Percentiles rank a stretch among this genome's conserved stretches.
phyloP scores from a whole-genome alignment of 1,284 basidiomycete genomes.

The Sanguinoderma infundibulare region DNA sequence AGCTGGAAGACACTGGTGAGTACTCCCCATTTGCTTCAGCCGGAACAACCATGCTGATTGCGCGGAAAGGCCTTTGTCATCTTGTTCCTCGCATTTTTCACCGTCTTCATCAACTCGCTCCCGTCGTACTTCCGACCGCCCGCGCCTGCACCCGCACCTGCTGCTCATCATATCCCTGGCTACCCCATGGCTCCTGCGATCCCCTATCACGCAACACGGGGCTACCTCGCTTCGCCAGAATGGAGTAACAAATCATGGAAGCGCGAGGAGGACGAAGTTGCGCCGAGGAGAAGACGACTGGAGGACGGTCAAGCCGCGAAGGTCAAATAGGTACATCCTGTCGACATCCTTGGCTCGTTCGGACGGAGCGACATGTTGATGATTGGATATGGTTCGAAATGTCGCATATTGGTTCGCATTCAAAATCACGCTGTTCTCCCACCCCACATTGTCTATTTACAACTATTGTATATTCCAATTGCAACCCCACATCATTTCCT shows the following conservation, averaged over 20 bases:
- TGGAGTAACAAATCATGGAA: conserved; percentile 43
- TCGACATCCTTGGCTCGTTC: neutral
- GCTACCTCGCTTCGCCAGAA: conserved; percentile 43
- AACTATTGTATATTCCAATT: conserved; percentile 2
- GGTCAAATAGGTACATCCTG: conserved; percentile 36
- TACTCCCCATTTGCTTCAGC: conserved; percentile 9
- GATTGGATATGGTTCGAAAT: neutral
- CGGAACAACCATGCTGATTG: neutral
- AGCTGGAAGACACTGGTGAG: conserved; percentile 95
- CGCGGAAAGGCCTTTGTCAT: conserved; percentile 71
- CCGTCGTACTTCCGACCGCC: conserved; percentile 76
- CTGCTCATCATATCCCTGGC: conserved; percentile 33
- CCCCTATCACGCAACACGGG: conserved; percentile 47
- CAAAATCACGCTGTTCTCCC: neutral
- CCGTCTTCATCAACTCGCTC: conserved; percentile 83
- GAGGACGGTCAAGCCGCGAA: conserved; percentile 66
- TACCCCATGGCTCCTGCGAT: conserved; percentile 49
- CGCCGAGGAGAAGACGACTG: conserved; percentile 62
- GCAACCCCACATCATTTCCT: neutral
- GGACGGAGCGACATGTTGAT: neutral
- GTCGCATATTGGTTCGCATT: neutral
- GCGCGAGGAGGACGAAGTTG: conserved; percentile 38
- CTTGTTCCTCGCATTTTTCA: conserved; percentile 79
- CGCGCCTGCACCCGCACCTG: conserved; percentile 30
- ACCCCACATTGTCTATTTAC: neutral